These are phyloP conservation scores for Triticum monococcum DNA, from an alignment of 176 grass and related monocot species.

Conservation along the genomic window DNA sequence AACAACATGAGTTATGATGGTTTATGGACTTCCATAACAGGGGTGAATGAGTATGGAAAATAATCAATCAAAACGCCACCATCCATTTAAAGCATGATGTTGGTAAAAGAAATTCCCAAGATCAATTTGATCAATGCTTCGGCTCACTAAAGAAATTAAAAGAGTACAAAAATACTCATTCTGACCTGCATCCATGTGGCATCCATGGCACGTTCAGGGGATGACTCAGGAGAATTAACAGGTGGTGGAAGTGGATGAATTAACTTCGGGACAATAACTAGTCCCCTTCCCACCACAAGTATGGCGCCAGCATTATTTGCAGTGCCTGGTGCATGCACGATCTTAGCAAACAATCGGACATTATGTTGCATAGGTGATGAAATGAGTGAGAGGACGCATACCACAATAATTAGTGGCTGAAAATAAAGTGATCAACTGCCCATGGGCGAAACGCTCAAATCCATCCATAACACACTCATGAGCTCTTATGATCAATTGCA, in stretches of 20 bases:
- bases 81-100: background rate
- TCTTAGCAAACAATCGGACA: constrained; percentile 17
- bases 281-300: constrained; percentile 87
- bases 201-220: constrained; percentile 68
- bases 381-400: constrained; percentile 32
- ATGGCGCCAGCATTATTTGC: constrained; percentile 99
- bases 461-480: constrained; percentile 99
- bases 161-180: background rate
- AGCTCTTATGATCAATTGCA: constrained; percentile 95
- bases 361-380: background rate
- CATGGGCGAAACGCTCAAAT: constrained; percentile 95
- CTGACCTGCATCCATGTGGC: constrained; percentile 99
- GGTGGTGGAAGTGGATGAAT: constrained; percentile 99
- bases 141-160: background rate
- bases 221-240: constrained; percentile 84
- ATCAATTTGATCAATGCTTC: background rate
- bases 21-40: background rate
- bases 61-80: background rate
- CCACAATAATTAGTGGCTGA: constrained; percentile 99
- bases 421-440: constrained; percentile 96
- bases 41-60: background rate
- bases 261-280: constrained; percentile 89
- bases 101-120: background rate
- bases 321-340: constrained; percentile 56
- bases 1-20: background rate